Percentiles rank a stretch among this genome's conserved stretches.
Evolutionary conservation across 148 eudicot species (phyloP).

Genomic region (Limonium bicolor): DNA sequence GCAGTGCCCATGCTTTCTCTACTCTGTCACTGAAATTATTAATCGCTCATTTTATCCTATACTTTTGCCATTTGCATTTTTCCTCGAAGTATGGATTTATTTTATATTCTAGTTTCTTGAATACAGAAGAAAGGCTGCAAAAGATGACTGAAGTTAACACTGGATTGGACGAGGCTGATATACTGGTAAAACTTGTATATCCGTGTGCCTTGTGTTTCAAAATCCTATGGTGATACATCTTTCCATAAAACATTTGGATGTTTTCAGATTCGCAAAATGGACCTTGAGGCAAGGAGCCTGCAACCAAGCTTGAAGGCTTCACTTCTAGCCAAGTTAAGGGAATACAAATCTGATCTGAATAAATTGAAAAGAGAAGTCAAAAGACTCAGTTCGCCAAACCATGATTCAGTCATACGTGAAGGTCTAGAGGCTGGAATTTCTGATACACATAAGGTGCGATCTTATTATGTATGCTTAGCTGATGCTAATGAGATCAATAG

Average conservation of each 20-base stretch:
- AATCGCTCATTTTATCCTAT: too few species aligned
- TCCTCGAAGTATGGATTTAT: conserved; percentile 2
- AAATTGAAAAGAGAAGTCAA: conserved; percentile 69
- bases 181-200: conserved; percentile 41
- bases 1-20: too few species aligned
- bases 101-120: conserved; percentile 1
- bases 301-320: conserved; percentile 80
- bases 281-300: conserved; percentile 89
- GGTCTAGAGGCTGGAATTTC: conserved; percentile 66
- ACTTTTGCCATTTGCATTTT: neutral
- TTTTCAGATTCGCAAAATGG: conserved; percentile 86
- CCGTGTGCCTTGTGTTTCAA: conserved; percentile 1
- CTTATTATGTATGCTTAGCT: too few species aligned
- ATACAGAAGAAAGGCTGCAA: conserved; percentile 54
- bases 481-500: too few species aligned
- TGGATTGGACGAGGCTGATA: conserved; percentile 75
- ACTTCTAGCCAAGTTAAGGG: conserved; percentile 84
- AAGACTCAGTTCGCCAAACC: conserved; percentile 35
- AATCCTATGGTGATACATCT: conserved; percentile 6
- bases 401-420: conserved; percentile 47
- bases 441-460: conserved; percentile 38
- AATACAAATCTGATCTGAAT: conserved; percentile 71
- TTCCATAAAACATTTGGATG: neutral
- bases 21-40: too few species aligned
- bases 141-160: conserved; percentile 52